These are phyloP conservation scores for Abrus precatorius DNA, from an alignment of 306 rosid species.

Conservation along the genomic window DNA sequence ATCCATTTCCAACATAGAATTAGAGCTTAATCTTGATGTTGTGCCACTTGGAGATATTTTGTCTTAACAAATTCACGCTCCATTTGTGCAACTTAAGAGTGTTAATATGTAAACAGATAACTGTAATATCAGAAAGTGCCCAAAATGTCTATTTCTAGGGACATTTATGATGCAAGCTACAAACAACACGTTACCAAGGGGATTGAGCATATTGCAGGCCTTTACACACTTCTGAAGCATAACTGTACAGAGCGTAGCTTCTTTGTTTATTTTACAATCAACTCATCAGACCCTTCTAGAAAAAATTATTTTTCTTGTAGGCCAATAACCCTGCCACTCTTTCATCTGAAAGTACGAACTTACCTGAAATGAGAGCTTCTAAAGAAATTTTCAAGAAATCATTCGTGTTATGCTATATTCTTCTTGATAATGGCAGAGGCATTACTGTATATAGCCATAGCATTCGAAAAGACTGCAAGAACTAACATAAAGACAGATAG, in stretches of 20 bases:
- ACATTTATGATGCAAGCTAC: too few species aligned
- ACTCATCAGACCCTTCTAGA: slow-evolving; percentile 35
- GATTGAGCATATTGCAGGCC: slow-evolving; percentile 30
- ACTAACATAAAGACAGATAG: slow-evolving; percentile 73
- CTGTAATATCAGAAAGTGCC: too few species aligned
- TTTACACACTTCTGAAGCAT: slow-evolving; percentile 34
- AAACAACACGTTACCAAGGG: slow-evolving; percentile 14
- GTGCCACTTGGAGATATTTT: too few species aligned
- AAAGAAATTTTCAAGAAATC: slow-evolving; percentile 42
- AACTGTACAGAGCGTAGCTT: slow-evolving; percentile 43
- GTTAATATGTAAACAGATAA: too few species aligned
- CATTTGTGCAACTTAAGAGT: too few species aligned
- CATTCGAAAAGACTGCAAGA: slow-evolving; percentile 76
- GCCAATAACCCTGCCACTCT: slow-evolving; percentile 24
- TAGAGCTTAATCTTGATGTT: too few species aligned
- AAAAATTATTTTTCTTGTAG: slow-evolving; percentile 46
- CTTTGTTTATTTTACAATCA: slow-evolving; percentile 37
- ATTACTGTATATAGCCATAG: slow-evolving; percentile 83
- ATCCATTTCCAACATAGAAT: too few species aligned
- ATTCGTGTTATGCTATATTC: slow-evolving; percentile 33
- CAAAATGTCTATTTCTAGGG: too few species aligned
- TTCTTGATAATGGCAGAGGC: slow-evolving; percentile 72
- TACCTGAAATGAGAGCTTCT: not conserved
- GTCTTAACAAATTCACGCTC: too few species aligned
- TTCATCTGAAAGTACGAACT: slow-evolving; percentile 32